Evolutionary conservation across 495 filamentous ascomycete species (phyloP), one percentile per base, ranked within the genome.

Genomic region (Aspergillus heteromorphus): DNA sequence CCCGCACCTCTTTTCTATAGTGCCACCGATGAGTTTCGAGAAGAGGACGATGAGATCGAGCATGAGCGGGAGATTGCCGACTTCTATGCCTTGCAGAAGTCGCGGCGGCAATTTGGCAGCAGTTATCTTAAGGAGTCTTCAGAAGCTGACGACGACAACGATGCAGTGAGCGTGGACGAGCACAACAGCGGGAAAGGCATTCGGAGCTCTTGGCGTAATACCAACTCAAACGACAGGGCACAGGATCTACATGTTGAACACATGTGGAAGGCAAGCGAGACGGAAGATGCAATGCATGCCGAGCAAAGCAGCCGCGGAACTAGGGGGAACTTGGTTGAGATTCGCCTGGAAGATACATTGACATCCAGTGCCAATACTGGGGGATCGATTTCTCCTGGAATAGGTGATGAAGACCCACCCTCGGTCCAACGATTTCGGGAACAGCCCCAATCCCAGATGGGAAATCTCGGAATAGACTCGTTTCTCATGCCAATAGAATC

Each of bases 1-100:
- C 85, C 85, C 57, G 91, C 90, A 34, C 93, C 95, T 50, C 76
- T 98, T n/a, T 97, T 98, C 62, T 90, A 92, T 70, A 92, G 89
- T 63, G 79, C 83, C 20, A 85, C 85, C 0, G 88, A 91, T 67
- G 87, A 90, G 58, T 90, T 89, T 57, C 80, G 83, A 58, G 89
- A 92, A 71, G 89, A 95, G 63, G 89, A 96, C 65, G 91, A 97
- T 49, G 91, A 91, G 57, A 84, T 87, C 50, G 92, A 98, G 65
- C 87, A 88, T 56, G 89, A 95, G 52, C 83, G 92, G 49, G 93
- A 98, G 62, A 87, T 92, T 14, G 90, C 92, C 13, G 93, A 98
- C 69, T 86, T 90, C 61, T 96, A 90, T 69, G 93, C 93, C 11
- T 72, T 98, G 47, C 90, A 97, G 68, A 77, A 84, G 49, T 97